These are phyloP conservation scores for Globisporangium cederbergense DNA, from an alignment of 352 stramenopile genomes.

Conservation along the genomic window DNA sequence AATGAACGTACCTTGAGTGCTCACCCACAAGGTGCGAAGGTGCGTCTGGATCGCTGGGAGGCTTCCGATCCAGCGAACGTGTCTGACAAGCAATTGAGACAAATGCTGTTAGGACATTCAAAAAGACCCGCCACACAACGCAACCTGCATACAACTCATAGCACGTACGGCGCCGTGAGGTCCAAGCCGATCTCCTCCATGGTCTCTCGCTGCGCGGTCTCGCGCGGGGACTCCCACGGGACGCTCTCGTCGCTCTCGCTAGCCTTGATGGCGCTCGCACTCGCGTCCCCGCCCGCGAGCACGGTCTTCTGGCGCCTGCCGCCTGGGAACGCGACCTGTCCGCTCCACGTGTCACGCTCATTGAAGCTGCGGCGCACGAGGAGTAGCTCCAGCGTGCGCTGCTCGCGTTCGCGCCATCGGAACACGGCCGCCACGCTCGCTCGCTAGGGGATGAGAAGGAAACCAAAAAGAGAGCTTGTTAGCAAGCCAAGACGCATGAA, in stretches of 20 bases:
- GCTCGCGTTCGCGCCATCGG: conserved; percentile 68
- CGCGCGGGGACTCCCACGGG: conserved; percentile 61
- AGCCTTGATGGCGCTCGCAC: conserved; percentile 22
- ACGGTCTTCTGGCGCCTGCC: conserved; percentile 52
- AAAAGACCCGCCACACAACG: conserved; percentile 9
- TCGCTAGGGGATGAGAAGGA: conserved; percentile 22
- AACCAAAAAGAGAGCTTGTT: not conserved
- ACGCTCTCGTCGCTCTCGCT: conserved; percentile 32
- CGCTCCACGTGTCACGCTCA: conserved; percentile 75
- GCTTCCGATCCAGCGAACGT: conserved; percentile 67
- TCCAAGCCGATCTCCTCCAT: conserved; percentile 81
- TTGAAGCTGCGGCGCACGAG: conserved; percentile 77
- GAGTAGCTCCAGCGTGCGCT: conserved; percentile 63
- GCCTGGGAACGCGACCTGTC: conserved; percentile 78
- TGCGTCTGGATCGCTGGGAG: conserved; percentile 60
- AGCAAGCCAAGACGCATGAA: not conserved
- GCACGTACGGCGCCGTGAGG: conserved; percentile 45
- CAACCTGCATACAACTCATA: not conserved
- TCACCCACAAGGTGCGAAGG: conserved; percentile 59
- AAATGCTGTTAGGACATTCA: not conserved
- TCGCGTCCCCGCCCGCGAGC: conserved; percentile 6
- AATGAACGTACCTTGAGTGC: conserved; percentile 47
- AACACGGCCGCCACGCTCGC: conserved; percentile 81
- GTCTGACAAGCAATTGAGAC: conserved; percentile 22
- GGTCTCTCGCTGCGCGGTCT: conserved; percentile 75